Evolutionary conservation across 1,139 yeast species (phyloP).

Genomic region (Geotrichum macrosporum): DNA sequence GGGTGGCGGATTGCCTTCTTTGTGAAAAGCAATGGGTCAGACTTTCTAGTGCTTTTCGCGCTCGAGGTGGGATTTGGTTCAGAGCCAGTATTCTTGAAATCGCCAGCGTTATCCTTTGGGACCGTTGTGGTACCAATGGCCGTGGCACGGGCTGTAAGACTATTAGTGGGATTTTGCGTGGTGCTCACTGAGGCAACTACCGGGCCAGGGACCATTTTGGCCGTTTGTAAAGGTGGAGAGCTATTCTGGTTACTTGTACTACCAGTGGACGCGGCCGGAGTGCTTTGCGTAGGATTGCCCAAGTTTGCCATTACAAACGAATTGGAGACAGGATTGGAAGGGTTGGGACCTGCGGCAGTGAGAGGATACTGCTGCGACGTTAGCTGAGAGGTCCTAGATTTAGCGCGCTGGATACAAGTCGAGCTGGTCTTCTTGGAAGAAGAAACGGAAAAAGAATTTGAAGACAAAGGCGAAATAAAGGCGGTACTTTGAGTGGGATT

Average conservation of each 20-base stretch:
- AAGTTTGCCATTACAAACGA: constrained; percentile 1
- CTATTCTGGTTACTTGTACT: constrained; percentile 2
- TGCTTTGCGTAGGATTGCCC: constrained; percentile 1
- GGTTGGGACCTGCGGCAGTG: neutral
- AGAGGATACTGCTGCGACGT: neutral
- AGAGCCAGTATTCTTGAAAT: too few relatives aligned
- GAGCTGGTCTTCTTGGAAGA: neutral
- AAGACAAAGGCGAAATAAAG: constrained; percentile 4
- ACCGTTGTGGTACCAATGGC: neutral
- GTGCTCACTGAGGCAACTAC: neutral
- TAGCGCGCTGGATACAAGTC: neutral
- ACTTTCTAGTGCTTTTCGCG: constrained; percentile 8
- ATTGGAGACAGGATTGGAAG: too few relatives aligned
- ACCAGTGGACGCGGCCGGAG: constrained; percentile 9
- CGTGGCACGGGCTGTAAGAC: neutral
- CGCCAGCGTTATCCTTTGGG: too few relatives aligned
- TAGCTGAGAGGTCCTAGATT: neutral
- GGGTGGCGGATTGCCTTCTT: constrained; percentile 20
- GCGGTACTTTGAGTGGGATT: neutral
- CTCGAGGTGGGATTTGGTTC: neutral
- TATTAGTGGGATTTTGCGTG: neutral
- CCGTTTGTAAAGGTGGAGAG: neutral
- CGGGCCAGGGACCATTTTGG: neutral
- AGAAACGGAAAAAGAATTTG: constrained; percentile 1
- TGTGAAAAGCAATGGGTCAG: constrained; percentile 22